Base-by-base conservation (phyloP, 169 alveolate genomes). In the Blepharisma undulans region DNA sequence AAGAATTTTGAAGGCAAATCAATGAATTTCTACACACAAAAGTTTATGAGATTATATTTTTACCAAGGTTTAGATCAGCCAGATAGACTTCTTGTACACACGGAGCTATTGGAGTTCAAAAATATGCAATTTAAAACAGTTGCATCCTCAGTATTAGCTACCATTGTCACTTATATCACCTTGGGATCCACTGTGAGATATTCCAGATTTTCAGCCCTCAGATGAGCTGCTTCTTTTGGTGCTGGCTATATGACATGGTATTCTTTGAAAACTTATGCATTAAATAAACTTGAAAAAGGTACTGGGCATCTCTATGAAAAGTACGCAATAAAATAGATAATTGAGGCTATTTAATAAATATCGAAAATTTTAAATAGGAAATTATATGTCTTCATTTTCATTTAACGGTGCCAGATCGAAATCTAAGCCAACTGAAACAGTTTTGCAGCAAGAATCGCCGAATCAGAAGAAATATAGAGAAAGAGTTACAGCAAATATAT, bases 81-180 rank as follows among this genome's bases (percentile, higher is more conserved):
- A 86, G 91, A 86, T 36, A 60, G 91, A 27, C 84, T 72, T 86
- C 66, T 71, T 14, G 22, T 86, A 30, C 91, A 86, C n/a, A 27
- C 48, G 7, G 84, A 86, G 36, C 72, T 29, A 21, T 71, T 86
- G 66, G 84, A 86, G 30, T 19, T 48, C 22, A 27, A 36, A n/a
- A 22, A 21, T 22, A 19, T 12, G 91, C 33, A 27, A 29, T 86
- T 25, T 66, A 7, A 18, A 0, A 21, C 72, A 27, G 29, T 72
- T 2, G 48, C 29, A 71, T 12, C 72, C 22, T 29, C 72, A 19
- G 30, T 86, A 0, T 25, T 19, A 27, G 30, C 61, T 71, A 19
- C 27, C 14, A 10, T 60, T 27, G 85, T 25, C 29, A 86, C 66
- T 86, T 86, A 71, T 34, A 18, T 36, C n/a, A n/a, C 36, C 27